These are phyloP conservation scores for Mucor racemosus DNA, from an alignment of 371 early-diverging fungal species.

Conservation along the genomic window DNA sequence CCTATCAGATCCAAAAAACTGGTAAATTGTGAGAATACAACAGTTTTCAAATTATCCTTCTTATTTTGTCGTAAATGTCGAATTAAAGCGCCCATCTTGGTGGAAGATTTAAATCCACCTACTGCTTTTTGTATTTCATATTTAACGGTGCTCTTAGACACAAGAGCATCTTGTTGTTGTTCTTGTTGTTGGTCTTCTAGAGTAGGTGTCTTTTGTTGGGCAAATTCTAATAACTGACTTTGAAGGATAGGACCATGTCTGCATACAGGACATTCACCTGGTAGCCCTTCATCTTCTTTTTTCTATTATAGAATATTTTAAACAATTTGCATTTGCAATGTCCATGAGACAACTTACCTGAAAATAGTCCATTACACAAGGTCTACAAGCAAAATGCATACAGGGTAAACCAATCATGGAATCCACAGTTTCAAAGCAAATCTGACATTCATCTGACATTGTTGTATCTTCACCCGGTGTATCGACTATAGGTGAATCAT, in stretches of 20 bases:
- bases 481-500: neutral
- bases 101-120: slow-evolving; percentile 58
- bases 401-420: slow-evolving; percentile 64
- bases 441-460: slow-evolving; percentile 39
- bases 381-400: slow-evolving; percentile 68
- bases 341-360: slow-evolving; percentile 39
- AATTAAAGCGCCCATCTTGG: slow-evolving; percentile 70
- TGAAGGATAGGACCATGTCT: slow-evolving; percentile 56
- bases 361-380: slow-evolving; percentile 64
- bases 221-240: slow-evolving; percentile 57
- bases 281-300: slow-evolving; percentile 57
- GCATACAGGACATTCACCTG: slow-evolving; percentile 69
- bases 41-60: slow-evolving; percentile 50
- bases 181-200: slow-evolving; percentile 3
- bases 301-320: slow-evolving; percentile 31
- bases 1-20: slow-evolving; percentile 73
- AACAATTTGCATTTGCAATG: too few relatives aligned
- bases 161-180: neutral
- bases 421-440: slow-evolving; percentile 50
- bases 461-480: slow-evolving; percentile 13
- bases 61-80: slow-evolving; percentile 44
- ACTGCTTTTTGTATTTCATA: slow-evolving; percentile 49
- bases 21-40: slow-evolving; percentile 90
- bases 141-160: slow-evolving; percentile 13
- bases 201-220: slow-evolving; percentile 14